Base-by-base conservation (phyloP, 2,329 filamentous ascomycete species). In the Penicillium sp. region DNA sequence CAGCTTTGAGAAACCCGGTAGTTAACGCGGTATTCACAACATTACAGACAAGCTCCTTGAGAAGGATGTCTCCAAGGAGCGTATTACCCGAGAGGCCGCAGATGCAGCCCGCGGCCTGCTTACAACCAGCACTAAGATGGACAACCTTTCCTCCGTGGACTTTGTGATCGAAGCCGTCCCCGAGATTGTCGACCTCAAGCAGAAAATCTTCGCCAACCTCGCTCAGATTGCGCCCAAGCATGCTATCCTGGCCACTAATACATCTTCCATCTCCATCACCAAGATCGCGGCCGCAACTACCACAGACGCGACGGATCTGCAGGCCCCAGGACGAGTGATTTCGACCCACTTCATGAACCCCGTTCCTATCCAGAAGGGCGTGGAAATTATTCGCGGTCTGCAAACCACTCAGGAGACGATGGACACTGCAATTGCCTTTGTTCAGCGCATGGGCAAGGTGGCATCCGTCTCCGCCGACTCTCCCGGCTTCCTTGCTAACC, bases 341-440 rank as follows among this genome's bases (percentile, higher is more conserved):
- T 91, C 90, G 45, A 97, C 94, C 13, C 94, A 99, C 74, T 99
- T 99, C 76, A 99, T 99, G 94, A 99, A 99, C 79, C 94, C 94
- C 0, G 94, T 99, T 0, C 94, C 94, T 2, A 78, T 99, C 26
- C 94, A 97, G 70, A 96, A 96, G 75, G 94, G 94, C 46, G 94
- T 99, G 4, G 94, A 99, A 76, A 97, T 99, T 66, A 97, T 99
- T 70, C 87, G 89, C 45, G 94, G 91, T 24, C 80, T 99, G 24
- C 94, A 99, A 74, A 99, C 94, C 2, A 94, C 90, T 52, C 78
- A 85, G 61, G 82, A 84, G 55, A 97, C 94, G 1, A 76, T 97
- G 37, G 86, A 90, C 15, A 90, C 88, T 0, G 91, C 94, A 2
- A 76, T 97, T 9, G 87, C 84, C 5, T 93, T 99, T 69, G 93